phyloP scores from a whole-genome alignment of 1,284 basidiomycete genomes.

The Ustilago vetiveriae region DNA sequence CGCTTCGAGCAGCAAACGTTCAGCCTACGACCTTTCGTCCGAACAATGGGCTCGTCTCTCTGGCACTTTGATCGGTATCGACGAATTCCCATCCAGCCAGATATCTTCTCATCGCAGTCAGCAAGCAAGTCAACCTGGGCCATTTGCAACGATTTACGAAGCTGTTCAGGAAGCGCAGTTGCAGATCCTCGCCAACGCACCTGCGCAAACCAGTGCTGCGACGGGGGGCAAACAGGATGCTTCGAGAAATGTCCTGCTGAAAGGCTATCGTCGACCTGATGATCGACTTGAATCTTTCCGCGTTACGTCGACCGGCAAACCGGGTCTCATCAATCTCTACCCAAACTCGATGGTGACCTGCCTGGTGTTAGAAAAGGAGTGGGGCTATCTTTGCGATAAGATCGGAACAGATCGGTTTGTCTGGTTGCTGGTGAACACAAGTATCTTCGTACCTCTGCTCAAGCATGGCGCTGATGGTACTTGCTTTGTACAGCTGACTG shows the following conservation, averaged over 20 bases:
- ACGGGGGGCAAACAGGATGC: constrained; percentile 1
- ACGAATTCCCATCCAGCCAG: neutral
- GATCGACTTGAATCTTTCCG: constrained; percentile 15
- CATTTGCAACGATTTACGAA: constrained; percentile 19
- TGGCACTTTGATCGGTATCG: constrained; percentile 12
- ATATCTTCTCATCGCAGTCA: neutral
- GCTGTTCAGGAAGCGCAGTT: constrained; percentile 40
- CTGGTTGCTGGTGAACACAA: constrained; percentile 78
- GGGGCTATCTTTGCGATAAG: constrained; percentile 75
- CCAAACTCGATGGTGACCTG: constrained; percentile 79
- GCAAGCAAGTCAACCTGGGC: neutral
- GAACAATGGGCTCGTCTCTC: constrained; percentile 24
- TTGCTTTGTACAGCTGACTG: constrained; percentile 82
- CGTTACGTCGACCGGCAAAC: constrained; percentile 16
- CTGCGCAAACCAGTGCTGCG: neutral
- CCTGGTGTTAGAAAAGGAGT: constrained; percentile 73
- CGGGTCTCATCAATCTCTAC: constrained; percentile 73
- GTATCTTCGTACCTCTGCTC: constrained; percentile 77
- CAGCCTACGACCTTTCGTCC: constrained; percentile 5
- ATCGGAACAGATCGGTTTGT: constrained; percentile 78
- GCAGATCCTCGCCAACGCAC: constrained; percentile 22
- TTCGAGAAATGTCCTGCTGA: constrained; percentile 72
- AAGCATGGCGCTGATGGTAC: constrained; percentile 70
- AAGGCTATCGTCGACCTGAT: constrained; percentile 75
- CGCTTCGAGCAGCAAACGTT: constrained; percentile 12